phyloP scores from a whole-genome alignment of 2,329 filamentous ascomycete species.

The Alternaria consortialis region DNA sequence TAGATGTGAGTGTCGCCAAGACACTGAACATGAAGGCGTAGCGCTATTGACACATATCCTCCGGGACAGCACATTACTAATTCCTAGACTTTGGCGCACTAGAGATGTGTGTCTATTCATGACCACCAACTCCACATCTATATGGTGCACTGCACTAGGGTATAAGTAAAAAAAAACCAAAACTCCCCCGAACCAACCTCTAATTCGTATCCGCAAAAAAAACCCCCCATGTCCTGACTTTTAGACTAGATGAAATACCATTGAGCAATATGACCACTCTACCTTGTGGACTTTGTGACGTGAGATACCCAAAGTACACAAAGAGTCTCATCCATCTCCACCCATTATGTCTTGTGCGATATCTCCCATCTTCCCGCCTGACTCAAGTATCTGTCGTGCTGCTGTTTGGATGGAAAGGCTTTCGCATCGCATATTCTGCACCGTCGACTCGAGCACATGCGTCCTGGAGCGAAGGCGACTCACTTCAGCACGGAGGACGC shows the following conservation, averaged over 20 bases:
- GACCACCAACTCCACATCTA: not conserved
- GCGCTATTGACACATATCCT: not conserved
- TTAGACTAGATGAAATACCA: not conserved
- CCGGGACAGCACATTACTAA: not conserved
- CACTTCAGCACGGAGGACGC: conserved; percentile 44
- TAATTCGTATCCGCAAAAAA: not conserved
- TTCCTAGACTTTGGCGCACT: not conserved
- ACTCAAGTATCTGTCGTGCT: conserved; percentile 37
- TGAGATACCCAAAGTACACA: not conserved
- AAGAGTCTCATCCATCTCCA: not conserved
- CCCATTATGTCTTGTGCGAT: conserved; percentile 18
- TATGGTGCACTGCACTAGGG: not conserved
- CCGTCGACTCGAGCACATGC: conserved; percentile 35
- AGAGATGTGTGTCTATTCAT: not conserved
- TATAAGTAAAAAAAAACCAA: not conserved
- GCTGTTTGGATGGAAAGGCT: conserved; percentile 40
- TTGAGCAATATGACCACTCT: not conserved
- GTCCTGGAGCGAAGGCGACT: conserved; percentile 41
- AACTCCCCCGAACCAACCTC: not conserved
- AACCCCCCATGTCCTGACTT: not conserved
- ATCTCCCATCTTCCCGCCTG: conserved; percentile 37
- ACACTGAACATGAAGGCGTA: not conserved
- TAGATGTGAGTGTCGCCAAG: not conserved
- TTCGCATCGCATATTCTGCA: conserved; percentile 40
- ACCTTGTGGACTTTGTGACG: not conserved